A percentile compares a stretch with the other conserved stretches of the same genome.
Evolutionary conservation across 176 grass and related monocot genomes (phyloP).

Genomic region (Oryza nivara): DNA sequence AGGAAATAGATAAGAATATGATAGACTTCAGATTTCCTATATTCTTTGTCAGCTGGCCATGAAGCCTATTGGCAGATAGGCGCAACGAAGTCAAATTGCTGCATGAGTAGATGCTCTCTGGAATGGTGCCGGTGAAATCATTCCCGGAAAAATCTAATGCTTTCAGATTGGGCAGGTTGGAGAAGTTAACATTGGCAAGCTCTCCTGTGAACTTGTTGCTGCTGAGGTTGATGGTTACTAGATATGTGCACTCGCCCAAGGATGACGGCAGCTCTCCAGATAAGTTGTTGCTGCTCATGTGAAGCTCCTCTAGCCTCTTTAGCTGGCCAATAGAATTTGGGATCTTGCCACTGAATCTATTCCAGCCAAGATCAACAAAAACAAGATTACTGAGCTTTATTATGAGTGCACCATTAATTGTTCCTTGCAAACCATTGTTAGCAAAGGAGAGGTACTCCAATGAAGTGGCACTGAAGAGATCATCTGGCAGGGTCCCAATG

Average conservation of each 20-base stretch:
- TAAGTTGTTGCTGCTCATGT: constrained; percentile 8
- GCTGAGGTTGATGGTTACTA: constrained; percentile 20
- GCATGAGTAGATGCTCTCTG: constrained; percentile 38
- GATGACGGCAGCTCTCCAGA: constrained; percentile 20
- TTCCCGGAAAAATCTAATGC: neutral
- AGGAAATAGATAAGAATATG: neutral
- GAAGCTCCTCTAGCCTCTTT: constrained; percentile 18
- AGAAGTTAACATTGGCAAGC: constrained; percentile 28
- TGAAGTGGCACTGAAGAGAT: constrained; percentile 11
- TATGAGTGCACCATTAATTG: neutral
- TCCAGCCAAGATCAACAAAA: constrained; percentile 5
- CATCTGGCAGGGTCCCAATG: neutral
- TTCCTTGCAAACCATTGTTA: neutral
- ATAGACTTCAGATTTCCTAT: constrained; percentile 6
- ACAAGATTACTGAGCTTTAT: constrained; percentile 27
- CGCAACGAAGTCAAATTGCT: constrained; percentile 21
- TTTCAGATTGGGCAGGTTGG: neutral
- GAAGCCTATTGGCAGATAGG: neutral
- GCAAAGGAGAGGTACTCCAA: constrained; percentile 25
- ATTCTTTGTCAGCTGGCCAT: neutral
- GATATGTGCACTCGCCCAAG: constrained; percentile 12
- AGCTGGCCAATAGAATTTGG: constrained; percentile 23
- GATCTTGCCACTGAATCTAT: constrained; percentile 3
- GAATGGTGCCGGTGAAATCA: neutral
- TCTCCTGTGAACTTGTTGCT: constrained; percentile 16